Evolutionary conservation across 1,284 basidiomycete genomes (phyloP).

Genomic region (Irpex sp.): DNA sequence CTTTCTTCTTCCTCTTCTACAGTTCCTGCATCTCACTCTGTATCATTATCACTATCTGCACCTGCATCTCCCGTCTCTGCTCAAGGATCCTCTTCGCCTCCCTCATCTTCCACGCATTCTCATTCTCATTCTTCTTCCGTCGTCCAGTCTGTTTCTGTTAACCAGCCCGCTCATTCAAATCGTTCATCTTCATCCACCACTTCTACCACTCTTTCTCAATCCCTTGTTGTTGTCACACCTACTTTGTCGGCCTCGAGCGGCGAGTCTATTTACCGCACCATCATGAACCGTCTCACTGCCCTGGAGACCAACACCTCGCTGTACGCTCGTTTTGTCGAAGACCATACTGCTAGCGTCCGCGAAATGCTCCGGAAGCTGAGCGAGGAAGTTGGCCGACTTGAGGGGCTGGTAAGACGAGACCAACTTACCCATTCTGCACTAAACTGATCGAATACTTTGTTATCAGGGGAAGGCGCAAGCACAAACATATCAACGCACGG

Average conservation of each 20-base stretch:
- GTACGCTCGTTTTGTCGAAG: constrained; percentile 86
- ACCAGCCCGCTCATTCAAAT: constrained; percentile 3
- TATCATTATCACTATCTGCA: constrained; percentile 11
- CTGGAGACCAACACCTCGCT: constrained; percentile 90
- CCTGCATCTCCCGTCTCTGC: constrained; percentile 6
- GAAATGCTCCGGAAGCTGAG: constrained; percentile 77
- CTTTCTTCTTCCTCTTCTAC: not conserved
- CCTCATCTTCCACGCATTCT: not conserved
- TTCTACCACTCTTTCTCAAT: constrained; percentile 11
- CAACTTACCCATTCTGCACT: not conserved
- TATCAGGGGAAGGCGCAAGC: constrained; percentile 63
- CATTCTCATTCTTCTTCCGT: not conserved
- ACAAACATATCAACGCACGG: constrained; percentile 58
- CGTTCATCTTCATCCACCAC: constrained; percentile 10
- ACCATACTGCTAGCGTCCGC: constrained; percentile 79
- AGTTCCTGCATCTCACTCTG: constrained; percentile 10
- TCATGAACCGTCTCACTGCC: constrained; percentile 87
- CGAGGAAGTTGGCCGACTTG: constrained; percentile 77
- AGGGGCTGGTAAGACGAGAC: constrained; percentile 63
- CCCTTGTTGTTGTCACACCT: constrained; percentile 17
- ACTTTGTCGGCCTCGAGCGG: constrained; percentile 39
- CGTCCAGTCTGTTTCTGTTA: constrained; percentile 1
- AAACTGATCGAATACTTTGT: not conserved
- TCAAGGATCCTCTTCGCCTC: constrained; percentile 4
- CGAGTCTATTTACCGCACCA: constrained; percentile 96